Conservation (phyloP, 768 basidiomycete genomes). For the Calocybe cyanea region DNA sequence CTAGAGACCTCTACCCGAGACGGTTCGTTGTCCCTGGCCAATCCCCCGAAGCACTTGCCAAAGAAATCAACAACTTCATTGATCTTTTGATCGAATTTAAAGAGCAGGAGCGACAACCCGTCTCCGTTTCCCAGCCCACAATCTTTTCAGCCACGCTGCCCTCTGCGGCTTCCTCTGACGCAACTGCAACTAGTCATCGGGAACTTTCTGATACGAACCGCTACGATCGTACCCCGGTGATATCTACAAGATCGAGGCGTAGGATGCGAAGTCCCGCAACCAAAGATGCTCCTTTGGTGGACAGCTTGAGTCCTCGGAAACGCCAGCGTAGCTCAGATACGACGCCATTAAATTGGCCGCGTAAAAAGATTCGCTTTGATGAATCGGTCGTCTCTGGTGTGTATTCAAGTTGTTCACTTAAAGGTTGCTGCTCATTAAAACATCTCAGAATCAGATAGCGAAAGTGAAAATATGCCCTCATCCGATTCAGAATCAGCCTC, state of each 20-base stretch:
- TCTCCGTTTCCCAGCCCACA: neutral
- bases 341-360: neutral
- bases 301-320: neutral
- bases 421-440: neutral
- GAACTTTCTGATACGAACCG: neutral
- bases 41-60: conserved; percentile 11
- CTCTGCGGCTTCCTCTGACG: neutral
- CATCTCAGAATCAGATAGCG: neutral
- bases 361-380: conserved; percentile 1
- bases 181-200: neutral
- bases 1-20: neutral
- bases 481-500: too few relatives aligned
- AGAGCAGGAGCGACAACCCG: neutral
- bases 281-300: too few relatives aligned
- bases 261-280: too few relatives aligned
- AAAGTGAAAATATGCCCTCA: too few relatives aligned
- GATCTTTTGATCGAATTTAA: conserved; percentile 5
- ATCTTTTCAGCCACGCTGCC: neutral
- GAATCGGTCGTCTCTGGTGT: neutral
- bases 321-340: neutral
- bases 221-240: too few relatives aligned
- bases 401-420: neutral
- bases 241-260: neutral
- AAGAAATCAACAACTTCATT: conserved; percentile 12
- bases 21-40: conserved; percentile 21